Conservation (phyloP, 345 rosid genomes). For the Raphanus sativus region DNA sequence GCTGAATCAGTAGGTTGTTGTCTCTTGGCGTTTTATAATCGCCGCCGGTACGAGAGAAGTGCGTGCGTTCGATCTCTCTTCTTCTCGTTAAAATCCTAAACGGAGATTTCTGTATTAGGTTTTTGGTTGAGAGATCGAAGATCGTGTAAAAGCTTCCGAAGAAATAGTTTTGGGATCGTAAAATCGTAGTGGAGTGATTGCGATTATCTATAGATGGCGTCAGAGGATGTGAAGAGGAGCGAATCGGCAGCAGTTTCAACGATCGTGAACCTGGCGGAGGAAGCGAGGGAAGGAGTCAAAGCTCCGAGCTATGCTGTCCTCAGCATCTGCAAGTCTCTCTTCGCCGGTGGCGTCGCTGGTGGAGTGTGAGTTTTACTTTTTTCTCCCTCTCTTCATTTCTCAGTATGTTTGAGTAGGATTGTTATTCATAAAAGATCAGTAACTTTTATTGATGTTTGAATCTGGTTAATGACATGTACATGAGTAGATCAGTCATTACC, state of each 20-base stretch:
- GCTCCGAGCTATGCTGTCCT: constrained; percentile 82
- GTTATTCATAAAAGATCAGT: not conserved
- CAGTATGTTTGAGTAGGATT: not conserved
- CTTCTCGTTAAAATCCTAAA: not conserved
- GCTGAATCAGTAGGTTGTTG: not conserved
- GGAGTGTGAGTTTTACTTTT: constrained; percentile 69
- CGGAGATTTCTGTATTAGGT: constrained; percentile 6
- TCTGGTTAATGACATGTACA: constrained; percentile 6
- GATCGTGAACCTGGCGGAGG: constrained; percentile 94
- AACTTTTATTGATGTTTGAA: constrained; percentile 13
- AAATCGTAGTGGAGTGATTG: constrained; percentile 17
- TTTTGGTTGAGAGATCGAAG: constrained; percentile 16
- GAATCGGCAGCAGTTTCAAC: constrained; percentile 90
- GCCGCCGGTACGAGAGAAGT: not conserved
- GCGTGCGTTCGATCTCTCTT: not conserved
- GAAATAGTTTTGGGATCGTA: no score
- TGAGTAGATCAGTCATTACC: constrained; percentile 5
- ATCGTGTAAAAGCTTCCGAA: not conserved
- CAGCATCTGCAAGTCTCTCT: constrained; percentile 88
- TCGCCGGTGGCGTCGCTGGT: constrained; percentile 97
- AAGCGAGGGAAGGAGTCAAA: constrained; percentile 91
- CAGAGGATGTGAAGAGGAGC: constrained; percentile 88
- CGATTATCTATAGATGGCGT: constrained; percentile 56
- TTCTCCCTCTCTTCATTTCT: not conserved
- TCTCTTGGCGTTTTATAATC: not conserved